Percentiles rank a stretch among this genome's conserved stretches.
These are phyloP conservation scores for Lentinula lateritia DNA, from an alignment of 768 basidiomycete species.

Conservation along the genomic window DNA sequence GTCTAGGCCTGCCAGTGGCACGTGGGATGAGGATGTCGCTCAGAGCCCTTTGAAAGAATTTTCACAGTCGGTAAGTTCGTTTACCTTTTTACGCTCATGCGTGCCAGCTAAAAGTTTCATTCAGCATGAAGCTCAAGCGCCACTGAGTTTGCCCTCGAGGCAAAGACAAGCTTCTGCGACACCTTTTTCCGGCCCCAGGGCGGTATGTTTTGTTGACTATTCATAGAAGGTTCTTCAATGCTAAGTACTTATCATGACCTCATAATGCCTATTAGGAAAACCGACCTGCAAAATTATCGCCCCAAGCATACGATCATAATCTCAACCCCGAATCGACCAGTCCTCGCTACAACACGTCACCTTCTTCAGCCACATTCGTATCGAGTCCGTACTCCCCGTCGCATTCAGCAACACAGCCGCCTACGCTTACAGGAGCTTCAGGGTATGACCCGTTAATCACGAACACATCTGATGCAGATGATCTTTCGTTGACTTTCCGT, in stretches of 20 bases:
- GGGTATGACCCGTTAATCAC: conserved; percentile 10
- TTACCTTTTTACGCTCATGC: not conserved
- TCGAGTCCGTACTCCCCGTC: conserved; percentile 10
- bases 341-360: conserved; percentile 34
- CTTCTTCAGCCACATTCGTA: conserved; percentile 39
- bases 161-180: conserved; percentile 39
- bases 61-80: conserved; percentile 37
- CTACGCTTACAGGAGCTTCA: conserved; percentile 7
- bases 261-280: conserved; percentile 33
- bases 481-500: conserved; percentile 52
- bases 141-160: conserved; percentile 38
- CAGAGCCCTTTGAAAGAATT: conserved; percentile 45
- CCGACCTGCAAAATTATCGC: conserved; percentile 44
- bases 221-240: conserved; percentile 7
- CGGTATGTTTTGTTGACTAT: conserved; percentile 24
- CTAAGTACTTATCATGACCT: conserved; percentile 6
- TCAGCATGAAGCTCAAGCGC: conserved; percentile 37
- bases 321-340: conserved; percentile 33
- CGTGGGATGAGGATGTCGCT: conserved; percentile 54
- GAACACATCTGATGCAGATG: conserved; percentile 38
- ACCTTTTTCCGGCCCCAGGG: conserved; percentile 32
- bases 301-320: conserved; percentile 46
- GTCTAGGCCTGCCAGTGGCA: conserved; percentile 44
- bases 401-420: not conserved
- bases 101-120: not conserved